These are phyloP conservation scores for Trichosporon coremiiforme DNA, from an alignment of 1,284 basidiomycete genomes.

Conservation along the genomic window DNA sequence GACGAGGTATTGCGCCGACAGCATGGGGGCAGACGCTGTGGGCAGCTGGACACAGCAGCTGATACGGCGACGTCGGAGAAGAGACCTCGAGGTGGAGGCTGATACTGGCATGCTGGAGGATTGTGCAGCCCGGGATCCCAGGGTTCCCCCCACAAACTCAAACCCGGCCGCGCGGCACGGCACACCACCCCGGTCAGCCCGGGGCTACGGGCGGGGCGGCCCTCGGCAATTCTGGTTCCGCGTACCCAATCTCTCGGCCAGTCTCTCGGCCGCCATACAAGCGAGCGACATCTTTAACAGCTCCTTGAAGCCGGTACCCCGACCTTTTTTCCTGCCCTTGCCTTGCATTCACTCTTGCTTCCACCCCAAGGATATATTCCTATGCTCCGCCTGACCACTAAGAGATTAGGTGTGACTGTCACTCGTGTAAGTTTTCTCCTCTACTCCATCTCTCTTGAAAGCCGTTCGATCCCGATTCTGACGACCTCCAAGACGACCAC, in stretches of 20 bases:
- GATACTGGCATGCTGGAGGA: not conserved
- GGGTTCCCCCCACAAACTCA: constrained; percentile 16
- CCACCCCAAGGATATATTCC: not conserved
- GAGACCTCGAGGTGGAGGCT: not conserved
- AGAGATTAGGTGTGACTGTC: constrained; percentile 19
- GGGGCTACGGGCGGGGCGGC: not conserved
- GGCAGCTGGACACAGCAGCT: not conserved
- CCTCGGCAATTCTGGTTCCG: constrained; percentile 19
- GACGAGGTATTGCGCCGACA: not conserved
- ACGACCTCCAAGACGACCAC: constrained; percentile 19
- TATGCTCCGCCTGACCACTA: constrained; percentile 17
- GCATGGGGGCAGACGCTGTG: not conserved
- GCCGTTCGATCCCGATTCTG: not conserved
- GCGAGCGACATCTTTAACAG: constrained; percentile 18
- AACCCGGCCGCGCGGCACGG: not conserved
- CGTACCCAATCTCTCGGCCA: not conserved
- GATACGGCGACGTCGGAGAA: constrained; percentile 6
- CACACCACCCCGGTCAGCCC: not conserved
- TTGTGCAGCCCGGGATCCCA: not conserved
- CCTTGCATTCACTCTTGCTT: constrained; percentile 8
- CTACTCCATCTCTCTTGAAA: constrained; percentile 1
- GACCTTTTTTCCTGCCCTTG: not conserved
- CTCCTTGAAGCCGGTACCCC: constrained; percentile 14
- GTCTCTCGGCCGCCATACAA: constrained; percentile 14
- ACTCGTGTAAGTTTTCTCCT: constrained; percentile 17